Base-by-base conservation (phyloP, 2,329 filamentous ascomycete species). In the Biscogniauxia sp. region DNA sequence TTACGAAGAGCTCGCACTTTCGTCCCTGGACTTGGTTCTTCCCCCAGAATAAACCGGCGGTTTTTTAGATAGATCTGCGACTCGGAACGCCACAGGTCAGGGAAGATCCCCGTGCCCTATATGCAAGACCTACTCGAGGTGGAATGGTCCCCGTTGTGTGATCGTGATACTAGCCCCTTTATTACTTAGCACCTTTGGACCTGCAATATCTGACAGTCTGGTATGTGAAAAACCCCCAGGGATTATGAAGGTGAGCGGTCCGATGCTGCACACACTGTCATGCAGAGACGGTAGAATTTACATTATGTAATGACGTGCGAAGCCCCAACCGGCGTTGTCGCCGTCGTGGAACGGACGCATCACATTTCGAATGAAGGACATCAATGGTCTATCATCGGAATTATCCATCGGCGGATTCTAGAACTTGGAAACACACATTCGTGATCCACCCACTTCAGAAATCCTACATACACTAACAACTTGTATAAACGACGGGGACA, bases 41-140 rank as follows among this genome's bases (percentile, higher is more conserved):
- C 20, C 41, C 20, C 17, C 20, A 26, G 51, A 17, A 57, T 28
- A 51, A 28, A 32, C 55, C 55, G 17, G 19, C 9, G 45, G 23
- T 37, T 26, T 23, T 8, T 53, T 49, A 37, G 32, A 37, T 17
- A 28, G 57, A 56, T 59, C 57, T 59, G 57, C 57, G 51, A 59
- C 41, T 53, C 53, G 25, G 45, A 52, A 55, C 37, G 53, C 53
- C 57, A 55, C 52, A n/a, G 49, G 17, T 51, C 19, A 19, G 19
- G 50, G 20, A 19, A n/a, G 9, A n/a, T 55, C 20, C 9, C 25
- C 45, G 19, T 37, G 53, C 20, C 17, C 37, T 17, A 45, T 45
- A 45, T 45, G 37, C 37, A 45, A 6, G 57, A 59, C 53, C 57
- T 59, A 20, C 57, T 56, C 19, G 23, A 53, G 41, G 45, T 26